A percentile compares a stretch with the other conserved stretches of the same genome.
phyloP scores from a whole-genome alignment of 2,329 filamentous ascomycete genomes.

The Arthrinium puccinioides region DNA sequence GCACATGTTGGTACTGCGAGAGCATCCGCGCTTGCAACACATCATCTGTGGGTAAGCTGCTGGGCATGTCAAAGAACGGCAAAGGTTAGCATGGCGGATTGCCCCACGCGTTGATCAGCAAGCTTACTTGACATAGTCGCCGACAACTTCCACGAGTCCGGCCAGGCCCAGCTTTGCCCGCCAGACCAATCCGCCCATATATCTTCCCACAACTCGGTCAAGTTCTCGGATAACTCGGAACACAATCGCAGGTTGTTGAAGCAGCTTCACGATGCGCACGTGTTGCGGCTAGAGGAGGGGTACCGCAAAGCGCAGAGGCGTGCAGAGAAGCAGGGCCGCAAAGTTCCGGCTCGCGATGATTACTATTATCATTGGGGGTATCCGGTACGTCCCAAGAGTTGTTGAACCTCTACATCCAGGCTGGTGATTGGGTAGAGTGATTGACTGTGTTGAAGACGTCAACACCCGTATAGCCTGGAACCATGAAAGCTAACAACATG shows the following conservation, averaged over 20 bases:
- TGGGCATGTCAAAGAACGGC: conserved; percentile 38
- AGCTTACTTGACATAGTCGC: conserved; percentile 16
- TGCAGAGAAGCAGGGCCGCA: conserved; percentile 41
- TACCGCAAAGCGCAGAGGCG: conserved; percentile 48
- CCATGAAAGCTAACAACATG: no score
- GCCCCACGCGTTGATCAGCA: no score
- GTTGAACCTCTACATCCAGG: no score
- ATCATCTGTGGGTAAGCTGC: conserved; percentile 33
- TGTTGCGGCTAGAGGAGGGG: conserved; percentile 38
- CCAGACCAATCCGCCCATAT: conserved; percentile 60
- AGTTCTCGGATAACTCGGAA: conserved; percentile 15
- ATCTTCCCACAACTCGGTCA: conserved; percentile 63
- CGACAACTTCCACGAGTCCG: conserved; percentile 41
- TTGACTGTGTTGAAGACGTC: no score
- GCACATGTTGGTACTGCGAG: conserved; percentile 82
- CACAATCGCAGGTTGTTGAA: conserved; percentile 17
- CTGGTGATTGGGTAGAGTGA: no score
- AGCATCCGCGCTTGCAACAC: conserved; percentile 53
- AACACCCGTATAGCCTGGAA: no score
- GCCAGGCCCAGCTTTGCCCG: conserved; percentile 39
- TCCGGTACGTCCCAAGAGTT: no score
- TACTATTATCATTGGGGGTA: conserved; percentile 49
- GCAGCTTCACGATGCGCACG: conserved; percentile 23
- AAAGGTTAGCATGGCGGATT: conserved; percentile 24
- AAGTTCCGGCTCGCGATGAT: conserved; percentile 37